Evolutionary conservation across 2,329 filamentous ascomycete genomes (phyloP).

Genomic region (Colletotrichum theobromicola): DNA sequence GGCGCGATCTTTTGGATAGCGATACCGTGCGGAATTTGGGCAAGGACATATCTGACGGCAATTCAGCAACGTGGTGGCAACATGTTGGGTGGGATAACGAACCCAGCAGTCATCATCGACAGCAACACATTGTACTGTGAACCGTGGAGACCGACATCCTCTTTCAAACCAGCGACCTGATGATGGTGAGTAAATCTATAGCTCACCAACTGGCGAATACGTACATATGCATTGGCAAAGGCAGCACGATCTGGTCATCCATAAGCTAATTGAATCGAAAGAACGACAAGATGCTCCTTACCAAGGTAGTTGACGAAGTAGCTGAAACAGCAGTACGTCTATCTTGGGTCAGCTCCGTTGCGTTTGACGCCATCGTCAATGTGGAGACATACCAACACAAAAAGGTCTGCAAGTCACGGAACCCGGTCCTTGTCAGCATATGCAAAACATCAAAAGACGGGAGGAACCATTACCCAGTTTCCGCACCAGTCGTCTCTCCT

Average conservation of each 20-base stretch:
- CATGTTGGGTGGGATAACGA: conserved; percentile 24
- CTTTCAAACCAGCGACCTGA: conserved; percentile 44
- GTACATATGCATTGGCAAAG: conserved; percentile 51
- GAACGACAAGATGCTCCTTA: background rate
- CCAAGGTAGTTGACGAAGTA: conserved; percentile 44
- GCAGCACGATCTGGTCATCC: conserved; percentile 37
- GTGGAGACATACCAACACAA: conserved; percentile 29
- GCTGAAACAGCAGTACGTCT: conserved; percentile 38
- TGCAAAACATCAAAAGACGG: background rate
- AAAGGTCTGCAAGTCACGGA: conserved; percentile 28
- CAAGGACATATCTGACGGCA: conserved; percentile 22
- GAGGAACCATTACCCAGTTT: conserved; percentile 28
- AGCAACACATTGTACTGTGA: conserved; percentile 49
- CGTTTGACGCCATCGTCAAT: background rate
- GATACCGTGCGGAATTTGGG: conserved; percentile 49
- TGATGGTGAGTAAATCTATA: background rate
- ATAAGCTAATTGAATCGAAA: background rate
- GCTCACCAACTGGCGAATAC: background rate
- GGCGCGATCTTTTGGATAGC: conserved; percentile 54
- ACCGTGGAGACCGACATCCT: conserved; percentile 52
- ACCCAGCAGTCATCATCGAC: conserved; percentile 36
- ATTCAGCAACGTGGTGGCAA: background rate
- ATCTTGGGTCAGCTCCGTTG: background rate
- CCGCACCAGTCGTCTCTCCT: conserved; percentile 30
- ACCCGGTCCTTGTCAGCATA: background rate